Conservation (phyloP, 768 basidiomycete species). For the Tulasnella sp. region DNA sequence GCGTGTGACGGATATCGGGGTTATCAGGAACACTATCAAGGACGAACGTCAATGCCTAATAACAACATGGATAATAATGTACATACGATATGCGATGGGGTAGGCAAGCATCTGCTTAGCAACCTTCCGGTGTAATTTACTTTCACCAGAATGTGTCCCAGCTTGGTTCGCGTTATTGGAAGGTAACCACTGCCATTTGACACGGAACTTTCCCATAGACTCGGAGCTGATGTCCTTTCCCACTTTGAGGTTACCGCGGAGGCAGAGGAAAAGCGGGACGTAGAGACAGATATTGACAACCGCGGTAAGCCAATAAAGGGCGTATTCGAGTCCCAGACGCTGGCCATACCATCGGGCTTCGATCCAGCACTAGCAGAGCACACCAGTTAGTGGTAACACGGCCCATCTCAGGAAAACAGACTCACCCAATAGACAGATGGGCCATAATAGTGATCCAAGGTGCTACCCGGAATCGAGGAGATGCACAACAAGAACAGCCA, state of each 20-base stretch:
- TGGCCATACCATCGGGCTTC: neutral
- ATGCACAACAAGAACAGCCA: conserved; percentile 27
- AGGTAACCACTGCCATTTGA: conserved; percentile 33
- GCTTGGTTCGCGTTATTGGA: conserved; percentile 32
- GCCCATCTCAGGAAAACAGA: neutral
- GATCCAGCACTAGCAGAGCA: neutral
- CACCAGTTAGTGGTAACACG: neutral
- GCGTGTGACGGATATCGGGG: conserved; percentile 34
- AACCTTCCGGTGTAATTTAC: neutral
- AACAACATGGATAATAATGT: neutral
- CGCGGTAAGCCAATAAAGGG: neutral
- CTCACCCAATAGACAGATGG: conserved; percentile 24
- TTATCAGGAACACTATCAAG: conserved; percentile 17
- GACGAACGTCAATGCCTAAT: neutral
- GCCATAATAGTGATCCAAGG: too few relatives aligned
- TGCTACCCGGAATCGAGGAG: too few relatives aligned
- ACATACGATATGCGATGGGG: neutral
- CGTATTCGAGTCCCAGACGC: neutral
- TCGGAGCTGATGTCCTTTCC: conserved; percentile 17
- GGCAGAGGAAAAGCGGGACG: neutral
- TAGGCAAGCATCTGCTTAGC: too few relatives aligned
- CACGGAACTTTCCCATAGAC: neutral
- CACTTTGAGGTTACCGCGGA: too few relatives aligned
- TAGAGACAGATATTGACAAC: too few relatives aligned
- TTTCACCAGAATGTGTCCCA: neutral